These are phyloP conservation scores for Ophiostoma novo-ulmi DNA, from an alignment of 2,329 filamentous ascomycete genomes.

Conservation along the genomic window DNA sequence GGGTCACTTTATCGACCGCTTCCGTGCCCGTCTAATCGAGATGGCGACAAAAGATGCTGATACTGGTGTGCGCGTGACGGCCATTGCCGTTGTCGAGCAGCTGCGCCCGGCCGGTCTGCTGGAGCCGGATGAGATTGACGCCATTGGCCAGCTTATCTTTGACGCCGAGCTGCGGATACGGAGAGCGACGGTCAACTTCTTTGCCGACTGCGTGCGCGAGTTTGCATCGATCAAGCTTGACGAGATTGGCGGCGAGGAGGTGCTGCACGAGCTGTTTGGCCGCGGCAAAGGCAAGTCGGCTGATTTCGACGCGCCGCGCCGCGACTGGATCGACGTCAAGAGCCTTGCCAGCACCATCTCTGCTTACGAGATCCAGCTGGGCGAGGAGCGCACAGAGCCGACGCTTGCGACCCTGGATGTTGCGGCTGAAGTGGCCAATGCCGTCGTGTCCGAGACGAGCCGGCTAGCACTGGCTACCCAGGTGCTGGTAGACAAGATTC, in stretches of 20 bases:
- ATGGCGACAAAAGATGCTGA: slow-evolving; percentile 87
- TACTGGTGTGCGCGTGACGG: slow-evolving; percentile 68
- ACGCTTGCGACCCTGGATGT: slow-evolving; percentile 35
- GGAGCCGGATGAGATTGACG: slow-evolving; percentile 86
- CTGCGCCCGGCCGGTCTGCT: slow-evolving; percentile 80
- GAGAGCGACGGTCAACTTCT: slow-evolving; percentile 85
- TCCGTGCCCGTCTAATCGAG: slow-evolving; percentile 80
- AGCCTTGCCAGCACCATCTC: slow-evolving; percentile 79
- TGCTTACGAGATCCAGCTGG: slow-evolving; percentile 69
- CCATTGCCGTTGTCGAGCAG: slow-evolving; percentile 75
- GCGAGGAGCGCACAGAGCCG: slow-evolving; percentile 36
- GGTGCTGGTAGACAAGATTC: slow-evolving; percentile 74
- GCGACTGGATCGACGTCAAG: slow-evolving; percentile 88
- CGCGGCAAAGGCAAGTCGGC: slow-evolving; percentile 59
- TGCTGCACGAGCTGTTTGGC: slow-evolving; percentile 67
- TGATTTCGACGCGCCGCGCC: slow-evolving; percentile 68
- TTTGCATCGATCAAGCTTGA: slow-evolving; percentile 74
- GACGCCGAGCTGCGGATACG: slow-evolving; percentile 79
- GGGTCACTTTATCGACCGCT: slow-evolving; percentile 88
- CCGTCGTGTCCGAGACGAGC: slow-evolving; percentile 62
- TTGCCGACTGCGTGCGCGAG: slow-evolving; percentile 80
- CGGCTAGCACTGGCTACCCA: slow-evolving; percentile 82
- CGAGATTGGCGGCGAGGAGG: slow-evolving; percentile 74
- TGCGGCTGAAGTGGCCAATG: slow-evolving; percentile 41
- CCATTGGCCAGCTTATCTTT: slow-evolving; percentile 80